Base-by-base conservation (phyloP, 1,284 basidiomycete genomes). In the Chalciporus sp. region DNA sequence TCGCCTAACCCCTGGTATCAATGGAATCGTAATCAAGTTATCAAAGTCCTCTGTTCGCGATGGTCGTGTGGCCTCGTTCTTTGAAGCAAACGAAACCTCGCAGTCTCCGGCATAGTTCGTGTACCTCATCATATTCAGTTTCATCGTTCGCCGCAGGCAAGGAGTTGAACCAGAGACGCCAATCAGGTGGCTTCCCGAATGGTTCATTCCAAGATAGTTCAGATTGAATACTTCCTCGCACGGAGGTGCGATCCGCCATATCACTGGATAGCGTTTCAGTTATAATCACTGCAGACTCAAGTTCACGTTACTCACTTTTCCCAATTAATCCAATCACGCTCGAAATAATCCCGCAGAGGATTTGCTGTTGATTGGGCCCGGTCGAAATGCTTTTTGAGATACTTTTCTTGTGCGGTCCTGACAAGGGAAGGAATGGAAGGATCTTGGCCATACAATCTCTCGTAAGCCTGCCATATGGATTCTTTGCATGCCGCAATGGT, bases 171-270 rank as follows among this genome's bases (percentile, higher is more conserved):
- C 84, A 84, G 20, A 75, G 72, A 28, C 75, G 74, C 80, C 79
- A 82, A 27, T 80, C 79, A 1, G 83, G 80, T 10, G 70, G 68
- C 37, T 81, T 75, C 39, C 76, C 74, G 16, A 70, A 61, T 16
- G 84, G 79, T 47, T 81, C 77, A 6, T 64, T 51, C 84, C 85
- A 89, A n/a, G 64, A 61, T n/a, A 83, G 64, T 42, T 77, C 73
- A 7, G 75, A 68, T 50, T 69, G 67, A 31, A 88, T 71, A 47
- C 71, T 71, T 16, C 73, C 72, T 37, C 83, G 80, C 72, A 87
- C 79, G 44, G 78, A 76, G 39, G 85, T 84, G n/a, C 87, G 83
- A 61, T 88, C 84, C 48, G 74, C 74, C 88, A 90, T 90, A 60
- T 90, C 88, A 57, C 88, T 90, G 42, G 51, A 57, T 20, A 17